phyloP scores from a whole-genome alignment of 768 basidiomycete species.

The Chiua virens region DNA sequence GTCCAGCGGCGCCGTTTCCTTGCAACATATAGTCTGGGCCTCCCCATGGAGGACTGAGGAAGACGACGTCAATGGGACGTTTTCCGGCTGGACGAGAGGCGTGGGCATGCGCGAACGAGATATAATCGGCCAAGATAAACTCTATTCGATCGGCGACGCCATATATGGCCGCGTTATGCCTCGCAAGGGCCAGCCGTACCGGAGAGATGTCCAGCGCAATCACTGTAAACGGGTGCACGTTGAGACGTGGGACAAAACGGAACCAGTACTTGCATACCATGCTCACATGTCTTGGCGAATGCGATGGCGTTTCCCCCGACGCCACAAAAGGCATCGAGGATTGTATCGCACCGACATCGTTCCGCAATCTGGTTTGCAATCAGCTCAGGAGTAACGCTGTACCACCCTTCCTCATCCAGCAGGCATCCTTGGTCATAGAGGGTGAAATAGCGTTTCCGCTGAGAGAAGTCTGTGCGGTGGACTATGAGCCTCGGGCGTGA shows the following conservation, averaged over 20 bases:
- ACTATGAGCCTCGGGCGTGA: constrained; percentile 35
- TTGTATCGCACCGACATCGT: constrained; percentile 78
- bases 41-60: constrained; percentile 96
- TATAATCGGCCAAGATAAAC: constrained; percentile 85
- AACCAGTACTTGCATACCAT: constrained; percentile 55
- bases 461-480: constrained; percentile 76
- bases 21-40: constrained; percentile 67
- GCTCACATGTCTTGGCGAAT: constrained; percentile 93
- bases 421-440: constrained; percentile 80
- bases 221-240: constrained; percentile 45
- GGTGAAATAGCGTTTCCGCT: constrained; percentile 81
- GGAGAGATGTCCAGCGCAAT: constrained; percentile 91
- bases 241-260: neutral
- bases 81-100: constrained; percentile 26
- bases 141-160: constrained; percentile 95
- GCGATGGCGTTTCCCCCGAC: constrained; percentile 98
- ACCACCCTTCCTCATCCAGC: constrained; percentile 97
- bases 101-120: constrained; percentile 70
- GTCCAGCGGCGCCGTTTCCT: constrained; percentile 2
- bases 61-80: constrained; percentile 81
- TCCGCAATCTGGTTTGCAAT: constrained; percentile 95
- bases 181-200: constrained; percentile 81
- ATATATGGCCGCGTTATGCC: constrained; percentile 91
- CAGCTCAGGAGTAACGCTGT: constrained; percentile 90
- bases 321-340: constrained; percentile 95